Conservation (phyloP, 1,139 yeast genomes). For the Yamadazyma buinensis region DNA sequence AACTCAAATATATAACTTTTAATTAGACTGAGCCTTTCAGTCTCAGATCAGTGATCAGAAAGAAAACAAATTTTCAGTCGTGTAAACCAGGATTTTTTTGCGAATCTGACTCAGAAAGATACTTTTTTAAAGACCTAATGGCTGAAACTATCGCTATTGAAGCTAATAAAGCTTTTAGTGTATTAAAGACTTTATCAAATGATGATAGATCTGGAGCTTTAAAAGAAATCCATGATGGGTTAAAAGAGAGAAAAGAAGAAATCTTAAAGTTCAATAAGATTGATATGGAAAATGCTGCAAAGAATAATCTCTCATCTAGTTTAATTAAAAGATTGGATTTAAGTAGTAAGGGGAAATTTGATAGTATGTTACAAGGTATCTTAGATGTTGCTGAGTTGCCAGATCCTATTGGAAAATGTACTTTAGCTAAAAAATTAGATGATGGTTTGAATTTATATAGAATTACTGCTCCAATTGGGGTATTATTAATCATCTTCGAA, state of each 20-base stretch:
- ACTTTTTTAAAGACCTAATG: not conserved
- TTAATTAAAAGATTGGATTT: conserved; percentile 82
- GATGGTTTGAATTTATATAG: conserved; percentile 79
- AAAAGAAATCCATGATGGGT: conserved; percentile 64
- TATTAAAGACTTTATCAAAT: conserved; percentile 71
- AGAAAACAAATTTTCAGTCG: too few relatives aligned
- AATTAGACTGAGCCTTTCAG: too few relatives aligned
- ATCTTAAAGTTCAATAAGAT: conserved; percentile 69
- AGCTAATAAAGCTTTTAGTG: conserved; percentile 77
- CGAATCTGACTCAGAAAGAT: too few relatives aligned
- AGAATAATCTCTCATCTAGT: conserved; percentile 58
- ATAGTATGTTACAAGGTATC: conserved; percentile 91
- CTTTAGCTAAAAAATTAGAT: conserved; percentile 80
- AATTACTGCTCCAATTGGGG: conserved; percentile 93
- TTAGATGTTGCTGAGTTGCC: conserved; percentile 83
- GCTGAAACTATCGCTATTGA: conserved; percentile 55
- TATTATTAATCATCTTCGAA: conserved; percentile 86
- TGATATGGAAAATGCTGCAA: conserved; percentile 70
- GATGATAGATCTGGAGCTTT: conserved; percentile 74
- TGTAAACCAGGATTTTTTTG: too few relatives aligned
- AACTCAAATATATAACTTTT: too few relatives aligned
- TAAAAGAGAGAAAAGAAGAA: conserved; percentile 51
- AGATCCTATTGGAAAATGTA: conserved; percentile 87
- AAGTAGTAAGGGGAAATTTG: conserved; percentile 78
- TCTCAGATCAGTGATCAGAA: too few relatives aligned